A percentile compares a stretch with the other conserved stretches of the same genome.
Evolutionary conservation across 2,329 filamentous ascomycete species (phyloP).

Genomic region (Didymella glomerata): DNA sequence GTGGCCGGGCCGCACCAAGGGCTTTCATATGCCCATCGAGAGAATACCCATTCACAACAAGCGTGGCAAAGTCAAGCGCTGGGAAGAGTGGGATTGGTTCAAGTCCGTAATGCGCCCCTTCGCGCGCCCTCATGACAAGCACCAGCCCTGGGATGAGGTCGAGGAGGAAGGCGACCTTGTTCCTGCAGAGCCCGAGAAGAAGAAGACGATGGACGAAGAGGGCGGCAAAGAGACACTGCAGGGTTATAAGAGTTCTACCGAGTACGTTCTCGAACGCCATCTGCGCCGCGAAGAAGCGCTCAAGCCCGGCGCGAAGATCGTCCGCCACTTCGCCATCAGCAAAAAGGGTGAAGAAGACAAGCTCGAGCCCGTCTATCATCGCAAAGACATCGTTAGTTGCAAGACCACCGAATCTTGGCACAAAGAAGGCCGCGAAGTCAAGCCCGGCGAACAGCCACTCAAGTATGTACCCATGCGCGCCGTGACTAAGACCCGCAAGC

Average conservation of each 20-base stretch:
- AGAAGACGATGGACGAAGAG: constrained; percentile 73
- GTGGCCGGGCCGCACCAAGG: constrained; percentile 90
- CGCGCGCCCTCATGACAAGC: constrained; percentile 58
- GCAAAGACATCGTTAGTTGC: constrained; percentile 82
- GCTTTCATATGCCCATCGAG: constrained; percentile 77
- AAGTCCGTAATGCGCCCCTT: constrained; percentile 80
- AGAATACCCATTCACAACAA: constrained; percentile 82
- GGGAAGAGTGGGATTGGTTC: constrained; percentile 90
- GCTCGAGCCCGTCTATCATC: constrained; percentile 80
- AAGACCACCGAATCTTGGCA: constrained; percentile 97
- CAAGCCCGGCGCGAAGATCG: constrained; percentile 70
- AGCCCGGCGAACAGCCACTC: constrained; percentile 74
- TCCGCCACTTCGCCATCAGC: constrained; percentile 76
- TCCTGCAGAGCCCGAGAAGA: constrained; percentile 68
- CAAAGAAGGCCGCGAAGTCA: constrained; percentile 86
- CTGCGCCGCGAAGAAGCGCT: constrained; percentile 92
- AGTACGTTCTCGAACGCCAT: constrained; percentile 86
- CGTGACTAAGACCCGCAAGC: constrained; percentile 84
- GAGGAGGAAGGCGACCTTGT: constrained; percentile 83
- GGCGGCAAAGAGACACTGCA: constrained; percentile 80
- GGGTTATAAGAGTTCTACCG: constrained; percentile 84
- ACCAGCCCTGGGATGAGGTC: constrained; percentile 76
- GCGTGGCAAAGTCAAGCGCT: constrained; percentile 77
- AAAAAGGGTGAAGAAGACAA: constrained; percentile 74
- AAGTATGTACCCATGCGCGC: constrained; percentile 91